A percentile compares a stretch with the other conserved stretches of the same genome.
phyloP scores from a whole-genome alignment of 139 green algal genomes.

The Spirogloea muscicola region DNA sequence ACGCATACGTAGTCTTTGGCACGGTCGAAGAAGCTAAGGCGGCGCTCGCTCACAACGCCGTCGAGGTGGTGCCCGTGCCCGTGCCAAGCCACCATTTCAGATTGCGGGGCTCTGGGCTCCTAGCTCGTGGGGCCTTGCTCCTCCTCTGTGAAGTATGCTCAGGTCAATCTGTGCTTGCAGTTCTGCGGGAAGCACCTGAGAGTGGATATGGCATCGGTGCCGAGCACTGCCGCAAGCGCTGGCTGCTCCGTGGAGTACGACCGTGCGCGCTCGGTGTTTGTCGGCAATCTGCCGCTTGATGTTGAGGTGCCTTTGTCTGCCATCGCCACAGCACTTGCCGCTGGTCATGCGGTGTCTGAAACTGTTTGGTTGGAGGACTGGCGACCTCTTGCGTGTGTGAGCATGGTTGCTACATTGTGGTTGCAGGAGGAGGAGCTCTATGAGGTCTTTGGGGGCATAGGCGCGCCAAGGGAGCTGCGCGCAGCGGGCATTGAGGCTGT shows the following conservation, averaged over 20 bases:
- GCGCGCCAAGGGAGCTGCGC: slow-evolving; percentile 2
- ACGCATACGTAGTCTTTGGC: slow-evolving; percentile 81
- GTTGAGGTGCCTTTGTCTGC: slow-evolving; percentile 41
- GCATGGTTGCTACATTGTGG: background rate
- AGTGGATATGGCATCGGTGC: slow-evolving; percentile 62
- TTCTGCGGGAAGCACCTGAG: slow-evolving; percentile 71
- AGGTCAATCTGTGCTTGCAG: too few relatives aligned
- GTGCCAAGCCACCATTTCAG: background rate
- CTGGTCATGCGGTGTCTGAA: background rate
- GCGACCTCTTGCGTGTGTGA: background rate
- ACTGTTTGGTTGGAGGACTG: background rate
- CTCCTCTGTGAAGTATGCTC: too few relatives aligned
- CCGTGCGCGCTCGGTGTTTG: slow-evolving; percentile 67
- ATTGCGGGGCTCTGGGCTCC: slow-evolving; percentile 27
- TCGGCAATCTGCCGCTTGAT: slow-evolving; percentile 81
- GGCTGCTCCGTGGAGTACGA: slow-evolving; percentile 62
- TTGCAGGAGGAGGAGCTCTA: slow-evolving; percentile 67
- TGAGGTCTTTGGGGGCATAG: slow-evolving; percentile 39
- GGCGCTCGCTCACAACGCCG: slow-evolving; percentile 74
- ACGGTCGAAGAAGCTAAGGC: slow-evolving; percentile 24
- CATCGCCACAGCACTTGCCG: background rate
- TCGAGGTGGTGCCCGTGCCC: slow-evolving; percentile 37
- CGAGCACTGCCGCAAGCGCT: slow-evolving; percentile 4
- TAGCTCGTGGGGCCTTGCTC: too few relatives aligned
- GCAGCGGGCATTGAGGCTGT: slow-evolving; percentile 66